Base-by-base conservation (phyloP, 441 rosid genomes). In the Populus tomentosa region DNA sequence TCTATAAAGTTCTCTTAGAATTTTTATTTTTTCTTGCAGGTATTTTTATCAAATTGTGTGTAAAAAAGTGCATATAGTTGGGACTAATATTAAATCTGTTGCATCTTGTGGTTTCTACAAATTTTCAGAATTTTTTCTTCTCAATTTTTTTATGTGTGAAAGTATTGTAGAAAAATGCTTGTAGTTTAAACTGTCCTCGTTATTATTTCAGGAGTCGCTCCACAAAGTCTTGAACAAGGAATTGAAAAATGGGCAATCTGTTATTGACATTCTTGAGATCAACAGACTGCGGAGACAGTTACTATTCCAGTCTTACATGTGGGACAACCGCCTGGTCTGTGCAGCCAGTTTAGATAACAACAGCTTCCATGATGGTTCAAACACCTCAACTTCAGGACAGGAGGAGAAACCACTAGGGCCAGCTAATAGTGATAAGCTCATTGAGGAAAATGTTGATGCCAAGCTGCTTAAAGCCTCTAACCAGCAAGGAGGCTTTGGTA, bases 301-400 rank as follows among this genome's bases (percentile, higher is more conserved):
- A 72, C 85, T 97, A 73, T 88, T 93, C 84, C 98, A 91, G 79
- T 91, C 98, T 80, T 88, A 87, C 84, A 83, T 91, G 87, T 97
- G 99, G 99, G 98, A 97, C 80, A 90, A 93, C 75, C 93, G 91
- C 68, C 90, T 97, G 72, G 81, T 94, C 76, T 85, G 79, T 84
- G 90, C 92, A 73, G 86, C 93, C 69, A 88, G 71, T 85, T 72
- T 73, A 75, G 88, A 80, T 40, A 82, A 77, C 75, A 65, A 78
- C 67, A 82, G 80, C 70, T 70, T n/a, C 61, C 86, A 80, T 67
- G 89, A 84, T 80, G 71, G 80, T 77, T 74, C 73, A 67, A 86
- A 72, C 79, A 76, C 71, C 84, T 86, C 81, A 61, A 70, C 40
- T 71, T 36, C 88, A 65, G 89, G 77, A 72, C 82, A 76, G 35